A percentile compares a stretch with the other conserved stretches of the same genome.
Evolutionary conservation across 2,329 filamentous ascomycete species (phyloP).

Genomic region (Exserohilum rostratum): DNA sequence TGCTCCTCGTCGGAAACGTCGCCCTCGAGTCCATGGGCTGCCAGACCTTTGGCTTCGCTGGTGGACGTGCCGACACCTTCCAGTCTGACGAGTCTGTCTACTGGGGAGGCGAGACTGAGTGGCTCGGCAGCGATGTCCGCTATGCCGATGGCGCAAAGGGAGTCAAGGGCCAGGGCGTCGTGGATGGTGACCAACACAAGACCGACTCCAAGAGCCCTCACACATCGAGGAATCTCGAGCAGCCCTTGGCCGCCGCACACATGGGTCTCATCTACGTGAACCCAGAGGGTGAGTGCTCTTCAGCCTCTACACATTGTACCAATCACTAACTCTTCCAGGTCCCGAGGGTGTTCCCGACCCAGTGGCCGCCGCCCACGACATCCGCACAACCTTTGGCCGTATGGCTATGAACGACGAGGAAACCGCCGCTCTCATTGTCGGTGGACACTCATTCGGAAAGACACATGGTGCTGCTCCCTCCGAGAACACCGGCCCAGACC

Average conservation of each 20-base stretch:
- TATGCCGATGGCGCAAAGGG: slow-evolving; percentile 63
- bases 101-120: slow-evolving; percentile 78
- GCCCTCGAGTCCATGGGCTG: slow-evolving; percentile 79
- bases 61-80: slow-evolving; percentile 74
- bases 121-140: slow-evolving; percentile 75
- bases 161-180: slow-evolving; percentile 48
- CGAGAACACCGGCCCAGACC: slow-evolving; percentile 70
- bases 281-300: slow-evolving; percentile 59
- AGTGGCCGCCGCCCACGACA: slow-evolving; percentile 71
- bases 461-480: slow-evolving; percentile 74
- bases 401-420: slow-evolving; percentile 88
- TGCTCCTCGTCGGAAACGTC: slow-evolving; percentile 75
- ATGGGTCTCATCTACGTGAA: slow-evolving; percentile 86
- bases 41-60: slow-evolving; percentile 75
- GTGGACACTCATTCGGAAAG: slow-evolving; percentile 81
- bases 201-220: slow-evolving; percentile 49
- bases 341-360: slow-evolving; percentile 75
- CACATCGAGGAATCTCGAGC: slow-evolving; percentile 65
- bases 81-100: slow-evolving; percentile 77
- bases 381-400: slow-evolving; percentile 74
- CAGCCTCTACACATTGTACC: background rate
- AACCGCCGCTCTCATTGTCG: slow-evolving; percentile 78
- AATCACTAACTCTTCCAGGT: slow-evolving; percentile 49
- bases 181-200: slow-evolving; percentile 43
- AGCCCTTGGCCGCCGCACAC: slow-evolving; percentile 70